Conservation (phyloP, 495 filamentous ascomycete species). For the Aspergillus bertholletiae region DNA sequence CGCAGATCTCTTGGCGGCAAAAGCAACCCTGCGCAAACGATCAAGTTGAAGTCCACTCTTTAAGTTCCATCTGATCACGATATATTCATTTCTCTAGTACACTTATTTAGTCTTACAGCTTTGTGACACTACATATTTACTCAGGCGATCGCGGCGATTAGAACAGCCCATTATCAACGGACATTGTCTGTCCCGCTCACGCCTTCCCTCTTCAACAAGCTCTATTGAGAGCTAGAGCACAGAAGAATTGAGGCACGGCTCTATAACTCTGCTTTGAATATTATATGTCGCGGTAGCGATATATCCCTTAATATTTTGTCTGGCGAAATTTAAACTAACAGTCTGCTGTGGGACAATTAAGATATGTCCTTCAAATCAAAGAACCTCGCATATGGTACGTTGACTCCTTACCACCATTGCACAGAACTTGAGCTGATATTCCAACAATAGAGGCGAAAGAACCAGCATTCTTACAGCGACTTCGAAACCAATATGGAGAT, state of each 20-base stretch:
- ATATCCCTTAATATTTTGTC: neutral
- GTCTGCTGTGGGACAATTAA: conserved; percentile 5
- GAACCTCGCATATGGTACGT: conserved; percentile 45
- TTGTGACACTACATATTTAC: neutral
- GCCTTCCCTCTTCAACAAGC: neutral
- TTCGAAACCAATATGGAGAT: conserved; percentile 39
- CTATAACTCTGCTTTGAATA: neutral
- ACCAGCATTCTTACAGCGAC: conserved; percentile 46
- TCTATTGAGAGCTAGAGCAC: neutral
- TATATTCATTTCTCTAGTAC: neutral
- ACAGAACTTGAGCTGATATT: neutral
- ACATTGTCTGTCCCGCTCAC: neutral
- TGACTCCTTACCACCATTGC: neutral
- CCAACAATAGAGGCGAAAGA: conserved; percentile 36
- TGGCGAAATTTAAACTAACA: conserved; percentile 4
- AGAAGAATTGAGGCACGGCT: neutral
- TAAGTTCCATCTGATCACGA: neutral
- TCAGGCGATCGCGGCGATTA: neutral
- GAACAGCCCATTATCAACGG: neutral
- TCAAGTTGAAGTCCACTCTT: neutral
- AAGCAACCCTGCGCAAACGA: neutral
- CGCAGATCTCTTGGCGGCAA: conserved; percentile 17
- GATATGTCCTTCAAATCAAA: conserved; percentile 47
- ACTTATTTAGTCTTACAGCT: neutral
- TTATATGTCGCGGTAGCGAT: neutral